These are phyloP conservation scores for Ustilago bromivora DNA, from an alignment of 1,284 basidiomycete genomes.

Conservation along the genomic window DNA sequence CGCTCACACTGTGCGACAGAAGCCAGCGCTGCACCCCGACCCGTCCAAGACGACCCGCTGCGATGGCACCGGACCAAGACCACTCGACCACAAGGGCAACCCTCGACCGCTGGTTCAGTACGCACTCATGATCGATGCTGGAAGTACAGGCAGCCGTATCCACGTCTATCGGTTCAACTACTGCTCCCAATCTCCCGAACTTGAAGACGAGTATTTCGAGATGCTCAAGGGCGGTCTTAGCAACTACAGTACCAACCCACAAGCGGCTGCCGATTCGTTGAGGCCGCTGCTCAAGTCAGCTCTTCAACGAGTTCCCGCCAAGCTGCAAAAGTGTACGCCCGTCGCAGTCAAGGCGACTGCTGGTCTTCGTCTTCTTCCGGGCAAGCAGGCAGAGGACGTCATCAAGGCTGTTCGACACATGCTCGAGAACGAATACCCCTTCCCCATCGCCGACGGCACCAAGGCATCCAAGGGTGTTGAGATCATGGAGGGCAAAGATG, in stretches of 20 bases:
- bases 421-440: constrained; percentile 79
- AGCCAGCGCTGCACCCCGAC: constrained; percentile 59
- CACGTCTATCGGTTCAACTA: constrained; percentile 85
- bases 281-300: constrained; percentile 86
- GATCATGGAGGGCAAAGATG: constrained; percentile 93
- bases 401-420: constrained; percentile 80
- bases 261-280: constrained; percentile 82
- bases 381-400: constrained; percentile 79
- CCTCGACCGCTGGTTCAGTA: constrained; percentile 76
- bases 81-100: constrained; percentile 51
- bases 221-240: constrained; percentile 86
- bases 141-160: constrained; percentile 94
- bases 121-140: constrained; percentile 97
- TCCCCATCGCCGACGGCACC: constrained; percentile 71
- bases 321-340: constrained; percentile 81
- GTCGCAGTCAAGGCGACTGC: constrained; percentile 96
- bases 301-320: constrained; percentile 79
- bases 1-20: constrained; percentile 35
- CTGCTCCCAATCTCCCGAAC: constrained; percentile 73
- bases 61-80: constrained; percentile 30
- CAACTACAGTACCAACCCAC: constrained; percentile 74
- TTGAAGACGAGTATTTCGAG: constrained; percentile 94
- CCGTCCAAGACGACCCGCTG: constrained; percentile 65
- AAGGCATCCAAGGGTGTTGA: constrained; percentile 57
- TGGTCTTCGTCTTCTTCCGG: constrained; percentile 83